Conservation (phyloP, 1,284 basidiomycete genomes). For the Uromyces viciae-fabae region DNA sequence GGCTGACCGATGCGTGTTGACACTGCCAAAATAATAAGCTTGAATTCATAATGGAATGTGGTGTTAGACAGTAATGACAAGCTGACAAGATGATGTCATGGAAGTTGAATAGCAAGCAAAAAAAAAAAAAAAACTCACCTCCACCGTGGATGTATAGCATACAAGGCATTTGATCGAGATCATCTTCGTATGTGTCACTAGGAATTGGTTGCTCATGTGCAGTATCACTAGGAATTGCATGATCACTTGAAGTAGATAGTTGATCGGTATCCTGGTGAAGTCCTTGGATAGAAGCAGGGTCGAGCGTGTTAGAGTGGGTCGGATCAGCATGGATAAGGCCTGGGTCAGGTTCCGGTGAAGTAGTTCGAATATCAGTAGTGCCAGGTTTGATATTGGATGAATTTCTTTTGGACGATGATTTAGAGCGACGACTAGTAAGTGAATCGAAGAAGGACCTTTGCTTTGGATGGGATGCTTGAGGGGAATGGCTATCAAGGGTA, state of each 20-base stretch:
- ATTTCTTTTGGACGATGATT: not conserved
- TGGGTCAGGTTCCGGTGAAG: not conserved
- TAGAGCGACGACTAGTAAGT: not conserved
- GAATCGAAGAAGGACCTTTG: conserved; percentile 19
- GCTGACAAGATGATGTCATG: not conserved
- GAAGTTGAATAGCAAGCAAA: not conserved
- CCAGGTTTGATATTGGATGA: not conserved
- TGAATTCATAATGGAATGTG: not conserved
- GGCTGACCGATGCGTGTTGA: conserved; percentile 58
- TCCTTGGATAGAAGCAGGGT: not conserved
- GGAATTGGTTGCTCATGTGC: not conserved
- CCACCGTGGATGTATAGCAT: conserved; percentile 45
- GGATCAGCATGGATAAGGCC: not conserved
- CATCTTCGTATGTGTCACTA: conserved; percentile 32
- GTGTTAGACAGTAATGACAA: not conserved
- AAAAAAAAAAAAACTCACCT: conserved; percentile 13
- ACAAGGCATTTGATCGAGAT: conserved; percentile 42
- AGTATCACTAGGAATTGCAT: not conserved
- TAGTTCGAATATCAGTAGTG: not conserved
- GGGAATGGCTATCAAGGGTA: not conserved
- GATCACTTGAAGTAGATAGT: not conserved
- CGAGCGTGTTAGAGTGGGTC: not conserved
- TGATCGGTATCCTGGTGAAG: not conserved
- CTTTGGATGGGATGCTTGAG: conserved; percentile 1
- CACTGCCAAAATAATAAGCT: conserved; percentile 59